Evolutionary conservation across 208 protist species (phyloP).

Genomic region (Trypanosomatidae sp.): DNA sequence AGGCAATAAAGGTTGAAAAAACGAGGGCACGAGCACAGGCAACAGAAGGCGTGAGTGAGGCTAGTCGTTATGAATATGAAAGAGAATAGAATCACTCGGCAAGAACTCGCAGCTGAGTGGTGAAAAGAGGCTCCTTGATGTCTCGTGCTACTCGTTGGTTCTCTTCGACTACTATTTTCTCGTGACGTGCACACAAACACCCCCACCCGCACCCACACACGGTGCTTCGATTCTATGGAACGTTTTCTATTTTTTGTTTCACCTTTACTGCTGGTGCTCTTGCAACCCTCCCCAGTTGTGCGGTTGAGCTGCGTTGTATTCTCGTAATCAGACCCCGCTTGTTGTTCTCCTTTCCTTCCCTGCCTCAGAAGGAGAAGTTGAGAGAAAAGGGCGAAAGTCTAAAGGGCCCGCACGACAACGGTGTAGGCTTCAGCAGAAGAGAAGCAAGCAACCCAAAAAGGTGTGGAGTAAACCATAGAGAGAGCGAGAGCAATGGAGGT

Average conservation of each 20-base stretch:
- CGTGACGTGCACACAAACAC: neutral
- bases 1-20: neutral
- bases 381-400: neutral
- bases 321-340: neutral
- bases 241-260: neutral
- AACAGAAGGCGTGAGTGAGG: neutral
- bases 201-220: neutral
- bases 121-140: neutral
- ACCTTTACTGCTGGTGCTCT: neutral
- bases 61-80: neutral
- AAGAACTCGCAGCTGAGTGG: neutral
- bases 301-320: neutral
- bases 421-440: neutral
- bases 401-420: neutral
- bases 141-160: neutral
- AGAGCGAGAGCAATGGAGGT: constrained; percentile 7
- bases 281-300: neutral
- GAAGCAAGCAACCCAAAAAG: neutral
- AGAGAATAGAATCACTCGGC: neutral
- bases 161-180: neutral
- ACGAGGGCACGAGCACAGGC: neutral
- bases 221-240: neutral
- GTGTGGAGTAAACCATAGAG: constrained; percentile 2
- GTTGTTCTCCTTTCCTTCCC: too few relatives aligned
- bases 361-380: neutral